Evolutionary conservation across 1,284 basidiomycete species (phyloP).

Genomic region (Ceratobasidium sp.): DNA sequence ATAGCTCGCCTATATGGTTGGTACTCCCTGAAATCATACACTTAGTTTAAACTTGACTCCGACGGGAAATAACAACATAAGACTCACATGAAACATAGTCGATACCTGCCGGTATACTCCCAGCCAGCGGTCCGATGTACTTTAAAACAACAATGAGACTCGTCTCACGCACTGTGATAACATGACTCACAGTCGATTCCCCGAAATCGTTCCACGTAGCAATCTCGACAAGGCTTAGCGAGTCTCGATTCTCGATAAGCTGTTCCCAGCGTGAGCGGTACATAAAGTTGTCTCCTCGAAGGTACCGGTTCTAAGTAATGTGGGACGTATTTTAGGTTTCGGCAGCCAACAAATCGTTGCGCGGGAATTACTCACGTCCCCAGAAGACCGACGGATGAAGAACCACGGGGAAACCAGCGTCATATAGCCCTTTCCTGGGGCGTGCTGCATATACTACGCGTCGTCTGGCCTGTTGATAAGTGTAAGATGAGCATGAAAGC

Average conservation of each 20-base stretch:
- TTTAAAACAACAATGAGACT: background rate
- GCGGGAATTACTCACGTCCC: conserved; percentile 17
- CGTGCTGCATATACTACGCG: conserved; percentile 53
- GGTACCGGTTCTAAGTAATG: conserved; percentile 54
- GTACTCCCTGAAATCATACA: no score
- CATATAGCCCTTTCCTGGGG: conserved; percentile 54
- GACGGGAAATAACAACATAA: no score
- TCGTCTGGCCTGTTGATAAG: conserved; percentile 35
- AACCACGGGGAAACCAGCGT: conserved; percentile 56
- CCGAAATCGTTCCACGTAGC: conserved; percentile 51
- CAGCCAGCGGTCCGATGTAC: conserved; percentile 41
- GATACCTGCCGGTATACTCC: conserved; percentile 7
- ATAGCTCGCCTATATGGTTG: no score
- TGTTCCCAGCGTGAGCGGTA: conserved; percentile 56
- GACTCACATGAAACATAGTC: background rate
- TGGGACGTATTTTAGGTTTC: background rate
- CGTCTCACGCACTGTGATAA: background rate
- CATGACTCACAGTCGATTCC: conserved; percentile 24
- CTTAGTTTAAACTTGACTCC: no score
- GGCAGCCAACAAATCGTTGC: no score
- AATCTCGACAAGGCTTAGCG: conserved; percentile 54
- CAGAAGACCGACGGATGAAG: conserved; percentile 56
- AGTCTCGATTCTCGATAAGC: conserved; percentile 53
- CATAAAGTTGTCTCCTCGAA: conserved; percentile 56
- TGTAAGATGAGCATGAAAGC: no score